Conservation (phyloP, 192 early-diverging fungal genomes). For the Paraglomus brasilianum region DNA sequence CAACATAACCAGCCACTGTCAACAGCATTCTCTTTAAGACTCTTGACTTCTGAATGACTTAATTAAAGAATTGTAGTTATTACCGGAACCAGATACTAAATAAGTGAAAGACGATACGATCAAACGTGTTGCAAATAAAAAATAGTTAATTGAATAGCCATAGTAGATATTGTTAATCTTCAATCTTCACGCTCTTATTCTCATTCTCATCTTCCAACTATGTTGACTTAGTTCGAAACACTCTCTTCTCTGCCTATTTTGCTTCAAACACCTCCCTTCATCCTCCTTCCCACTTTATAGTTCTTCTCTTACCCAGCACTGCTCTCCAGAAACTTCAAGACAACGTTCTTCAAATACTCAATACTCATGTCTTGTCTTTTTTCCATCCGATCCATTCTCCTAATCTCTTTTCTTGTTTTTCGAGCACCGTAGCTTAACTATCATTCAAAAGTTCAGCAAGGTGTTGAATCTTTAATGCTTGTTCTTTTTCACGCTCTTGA, state of each 20-base stretch:
- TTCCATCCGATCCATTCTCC: conserved; percentile 60
- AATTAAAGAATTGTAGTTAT: conserved; percentile 45
- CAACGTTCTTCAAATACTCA: conserved; percentile 71
- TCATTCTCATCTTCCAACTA: too few relatives aligned
- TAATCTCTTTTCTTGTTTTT: conserved; percentile 59
- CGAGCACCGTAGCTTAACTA: conserved; percentile 51
- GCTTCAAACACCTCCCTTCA: too few relatives aligned
- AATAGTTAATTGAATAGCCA: too few relatives aligned
- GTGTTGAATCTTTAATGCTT: conserved; percentile 47
- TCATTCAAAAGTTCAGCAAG: conserved; percentile 57
- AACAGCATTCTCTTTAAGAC: conserved; percentile 39
- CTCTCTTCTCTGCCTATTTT: too few relatives aligned
- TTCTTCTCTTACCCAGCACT: conserved; percentile 30
- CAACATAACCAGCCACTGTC: conserved; percentile 35
- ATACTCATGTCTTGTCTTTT: conserved; percentile 63
- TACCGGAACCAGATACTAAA: conserved; percentile 39
- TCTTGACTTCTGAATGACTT: conserved; percentile 40
- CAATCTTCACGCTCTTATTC: too few relatives aligned
- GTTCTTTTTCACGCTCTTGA: conserved; percentile 39
- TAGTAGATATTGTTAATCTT: too few relatives aligned
- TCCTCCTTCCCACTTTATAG: too few relatives aligned
- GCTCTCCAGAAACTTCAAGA: conserved; percentile 61
- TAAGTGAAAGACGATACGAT: too few relatives aligned
- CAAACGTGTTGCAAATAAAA: too few relatives aligned
- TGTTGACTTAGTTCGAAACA: too few relatives aligned